Evolutionary conservation across 331 rosid genomes (phyloP).

Genomic region (Pyracantha coccinea): DNA sequence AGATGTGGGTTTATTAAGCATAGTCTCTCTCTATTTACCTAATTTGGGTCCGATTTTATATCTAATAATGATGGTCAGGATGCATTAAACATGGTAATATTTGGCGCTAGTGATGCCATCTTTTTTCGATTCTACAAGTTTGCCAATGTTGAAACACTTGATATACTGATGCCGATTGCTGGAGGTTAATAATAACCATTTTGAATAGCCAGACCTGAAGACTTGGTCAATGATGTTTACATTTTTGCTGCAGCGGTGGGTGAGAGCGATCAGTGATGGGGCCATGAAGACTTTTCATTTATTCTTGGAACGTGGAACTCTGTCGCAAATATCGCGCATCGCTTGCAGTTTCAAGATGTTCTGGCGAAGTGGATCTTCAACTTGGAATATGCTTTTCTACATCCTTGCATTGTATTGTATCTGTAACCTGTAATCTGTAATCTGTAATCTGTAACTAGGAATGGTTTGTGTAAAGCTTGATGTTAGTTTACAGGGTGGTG

Average conservation of each 20-base stretch:
- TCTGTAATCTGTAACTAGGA: background rate
- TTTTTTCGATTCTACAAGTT: too few species aligned
- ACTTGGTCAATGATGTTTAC: slow-evolving; percentile 16
- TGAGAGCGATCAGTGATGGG: slow-evolving; percentile 43
- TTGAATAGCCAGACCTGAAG: slow-evolving; percentile 3
- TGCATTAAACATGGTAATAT: slow-evolving; percentile 5
- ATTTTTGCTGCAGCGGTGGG: slow-evolving; percentile 45
- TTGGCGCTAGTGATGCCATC: background rate
- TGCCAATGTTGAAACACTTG: too few species aligned
- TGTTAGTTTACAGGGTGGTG: background rate
- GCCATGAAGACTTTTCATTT: slow-evolving; percentile 27
- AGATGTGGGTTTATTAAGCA: background rate
- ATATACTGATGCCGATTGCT: too few species aligned
- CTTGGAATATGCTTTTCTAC: background rate
- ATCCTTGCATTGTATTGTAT: background rate
- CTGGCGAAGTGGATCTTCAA: background rate
- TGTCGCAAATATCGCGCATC: background rate
- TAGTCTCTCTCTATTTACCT: background rate
- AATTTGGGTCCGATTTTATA: background rate
- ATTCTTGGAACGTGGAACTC: background rate
- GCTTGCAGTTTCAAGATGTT: background rate
- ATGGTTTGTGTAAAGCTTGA: background rate
- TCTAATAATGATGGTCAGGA: background rate
- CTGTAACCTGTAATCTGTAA: background rate
- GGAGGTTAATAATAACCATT: background rate